Evolutionary conservation across 2,329 filamentous ascomycete species (phyloP), one percentile per base, ranked within the genome.

Genomic region (Xylariaceae sp.): DNA sequence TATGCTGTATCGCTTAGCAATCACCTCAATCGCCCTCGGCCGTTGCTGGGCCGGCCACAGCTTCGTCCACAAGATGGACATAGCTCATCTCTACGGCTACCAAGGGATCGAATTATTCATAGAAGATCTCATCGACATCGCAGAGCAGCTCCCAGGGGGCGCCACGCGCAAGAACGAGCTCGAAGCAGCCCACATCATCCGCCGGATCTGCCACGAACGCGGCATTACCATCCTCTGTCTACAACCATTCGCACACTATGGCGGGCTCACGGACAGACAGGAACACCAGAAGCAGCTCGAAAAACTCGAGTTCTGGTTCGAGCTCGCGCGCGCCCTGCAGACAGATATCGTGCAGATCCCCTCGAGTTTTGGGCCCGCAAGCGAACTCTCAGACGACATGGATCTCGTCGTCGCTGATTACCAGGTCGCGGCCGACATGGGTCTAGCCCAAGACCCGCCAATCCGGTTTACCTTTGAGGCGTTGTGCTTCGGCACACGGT

Each of bases 171-270:
- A 69, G 8, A 73, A 73, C 53, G 72, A 82, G 32, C 56, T 86
- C 17, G 59, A 69, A 5, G 85, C 84, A 1, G 83, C 86, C 21
- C 61, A 65, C 3, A 66, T 75, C 39, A 75, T 87, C 47, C 72
- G 71, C 21, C 58, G 66, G 0, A 71, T 88, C 35, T 87, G 83
- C 64, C 64, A 71, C 20, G 67, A 71, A 3, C 72, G 79, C 21
- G 64, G 62, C 23, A 72, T 88, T 19, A 57, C 68, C 8, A 77
- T 88, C 54, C 72, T 88, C 54, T 83, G 80, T 50, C 73, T 91
- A 1, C 86, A 89, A 59, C 88, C 88, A 0, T 91, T 92, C 62
- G 77, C 79, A 69, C 80, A 88, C 66, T 90, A 86, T 65, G 88
- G 91, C 54, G 88, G 87, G 1, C 73, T 90, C 0, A 49, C 82